Base-by-base conservation (phyloP, 2,329 filamentous ascomycete genomes). In the Ascochyta koolunga region DNA sequence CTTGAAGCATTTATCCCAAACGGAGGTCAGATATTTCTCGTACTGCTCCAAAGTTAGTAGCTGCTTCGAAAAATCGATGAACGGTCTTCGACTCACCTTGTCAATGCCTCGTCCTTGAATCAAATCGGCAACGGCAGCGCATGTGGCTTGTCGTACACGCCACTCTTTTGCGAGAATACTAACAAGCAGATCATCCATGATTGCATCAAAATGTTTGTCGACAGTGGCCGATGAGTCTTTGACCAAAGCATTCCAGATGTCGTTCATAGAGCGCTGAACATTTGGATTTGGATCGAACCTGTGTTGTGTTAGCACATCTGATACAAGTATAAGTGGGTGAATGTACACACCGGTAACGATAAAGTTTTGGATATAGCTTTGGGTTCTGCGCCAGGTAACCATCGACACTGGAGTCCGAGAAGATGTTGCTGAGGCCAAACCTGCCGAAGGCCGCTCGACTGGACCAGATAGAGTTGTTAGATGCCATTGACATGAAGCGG, bases 401-500 rank as follows among this genome's bases (percentile, higher is more conserved):
- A 63, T 86, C 82, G 13, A 85, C 80, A 54, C 82, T 86, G 0
- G 93, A 93, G 66, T 96, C 91, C 0, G 91, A 95, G 41, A 99
- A 84, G 57, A 99, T 93, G 62, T 85, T 95, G 72, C 92, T 96
- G 43, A 99, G 82, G 0, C 95, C 95, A 62, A 98, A 97, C 10
- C 92, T 85, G 2, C 95, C 95, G 75, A 99, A 98, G 0, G 95
- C 95, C 1, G 95, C 96, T 44, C 95, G 86, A n/a, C 92, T 96
- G 1, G 92, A 93, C 95, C 95, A 99, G 15, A 96, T 96, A 0
- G 93, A 92, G 41, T 96, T 96, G 68, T 97, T 96, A 1, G 92
- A 91, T 2, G 95, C 95, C 62, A 99, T 82, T 0, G 93, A 93
- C 95, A 99, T 99, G 77, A 99, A 98, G 57, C 93, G 91, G 79